Percentiles rank a stretch among this genome's conserved stretches.
Evolutionary conservation across 2,329 filamentous ascomycete genomes (phyloP).

Genomic region (Phoma sp.): DNA sequence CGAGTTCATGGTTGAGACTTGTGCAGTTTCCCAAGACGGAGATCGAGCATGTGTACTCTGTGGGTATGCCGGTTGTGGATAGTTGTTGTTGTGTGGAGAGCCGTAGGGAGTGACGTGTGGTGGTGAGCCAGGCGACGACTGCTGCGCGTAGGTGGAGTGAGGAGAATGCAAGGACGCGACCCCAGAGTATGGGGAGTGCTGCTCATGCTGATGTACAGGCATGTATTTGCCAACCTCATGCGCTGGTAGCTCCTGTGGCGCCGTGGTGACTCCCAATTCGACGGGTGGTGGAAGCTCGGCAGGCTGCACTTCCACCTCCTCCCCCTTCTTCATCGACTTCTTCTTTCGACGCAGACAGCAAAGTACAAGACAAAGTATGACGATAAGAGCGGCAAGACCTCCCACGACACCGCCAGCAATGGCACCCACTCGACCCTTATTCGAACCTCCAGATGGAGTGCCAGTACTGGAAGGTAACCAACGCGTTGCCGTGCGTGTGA

Average conservation of each 20-base stretch:
- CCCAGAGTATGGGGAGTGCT: slow-evolving; percentile 9
- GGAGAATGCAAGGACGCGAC: slow-evolving; percentile 19
- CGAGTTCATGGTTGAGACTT: slow-evolving; percentile 23
- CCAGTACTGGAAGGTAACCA: slow-evolving; percentile 39
- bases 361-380: slow-evolving; percentile 41
- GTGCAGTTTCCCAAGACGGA: slow-evolving; percentile 27
- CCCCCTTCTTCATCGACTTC: slow-evolving; percentile 34
- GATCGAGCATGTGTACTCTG: slow-evolving; percentile 22
- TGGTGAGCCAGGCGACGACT: slow-evolving; percentile 26
- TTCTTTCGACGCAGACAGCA: slow-evolving; percentile 47
- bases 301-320: slow-evolving; percentile 7
- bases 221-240: slow-evolving; percentile 36
- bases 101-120: slow-evolving; percentile 12
- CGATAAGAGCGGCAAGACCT: slow-evolving; percentile 42
- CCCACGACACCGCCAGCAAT: slow-evolving; percentile 52
- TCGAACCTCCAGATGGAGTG: slow-evolving; percentile 13
- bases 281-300: slow-evolving; percentile 31
- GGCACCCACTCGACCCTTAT: slow-evolving; percentile 41
- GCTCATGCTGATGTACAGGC: slow-evolving; percentile 30
- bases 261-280: slow-evolving; percentile 39
- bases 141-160: slow-evolving; percentile 25
- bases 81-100: slow-evolving; percentile 4
- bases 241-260: slow-evolving; percentile 39
- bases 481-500: slow-evolving; percentile 60
- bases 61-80: slow-evolving; percentile 16